Conservation (phyloP, 306 rosid species). For the Cucurbita ficifolia region DNA sequence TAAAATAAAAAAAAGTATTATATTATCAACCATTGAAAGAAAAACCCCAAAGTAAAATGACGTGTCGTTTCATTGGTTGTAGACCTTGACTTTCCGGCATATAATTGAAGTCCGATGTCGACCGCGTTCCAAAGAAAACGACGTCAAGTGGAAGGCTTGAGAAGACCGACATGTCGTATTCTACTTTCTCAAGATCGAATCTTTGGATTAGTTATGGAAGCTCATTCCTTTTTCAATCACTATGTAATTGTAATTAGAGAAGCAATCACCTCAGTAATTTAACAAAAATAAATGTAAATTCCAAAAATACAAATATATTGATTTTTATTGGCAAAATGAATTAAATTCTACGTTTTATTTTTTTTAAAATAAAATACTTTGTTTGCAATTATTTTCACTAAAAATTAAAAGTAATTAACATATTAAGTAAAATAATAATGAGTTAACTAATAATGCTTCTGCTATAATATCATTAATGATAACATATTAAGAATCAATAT, state of each 20-base stretch:
- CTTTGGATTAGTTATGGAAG: background rate
- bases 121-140: background rate
- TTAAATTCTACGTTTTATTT: no score
- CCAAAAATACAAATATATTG: no score
- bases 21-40: no score
- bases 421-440: background rate
- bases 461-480: no score
- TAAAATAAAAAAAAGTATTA: no score
- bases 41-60: background rate
- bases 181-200: background rate
- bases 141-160: background rate
- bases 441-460: no score
- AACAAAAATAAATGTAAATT: background rate
- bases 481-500: no score
- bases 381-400: no score
- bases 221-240: background rate
- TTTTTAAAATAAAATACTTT: background rate
- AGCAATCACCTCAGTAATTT: background rate
- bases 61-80: background rate
- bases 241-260: background rate
- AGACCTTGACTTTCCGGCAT: background rate
- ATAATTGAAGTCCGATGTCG: background rate
- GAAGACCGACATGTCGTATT: slow-evolving; percentile 1
- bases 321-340: no score
- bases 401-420: no score